Conservation (phyloP, 169 alveolate genomes). For the Plasmodium coatneyi region DNA sequence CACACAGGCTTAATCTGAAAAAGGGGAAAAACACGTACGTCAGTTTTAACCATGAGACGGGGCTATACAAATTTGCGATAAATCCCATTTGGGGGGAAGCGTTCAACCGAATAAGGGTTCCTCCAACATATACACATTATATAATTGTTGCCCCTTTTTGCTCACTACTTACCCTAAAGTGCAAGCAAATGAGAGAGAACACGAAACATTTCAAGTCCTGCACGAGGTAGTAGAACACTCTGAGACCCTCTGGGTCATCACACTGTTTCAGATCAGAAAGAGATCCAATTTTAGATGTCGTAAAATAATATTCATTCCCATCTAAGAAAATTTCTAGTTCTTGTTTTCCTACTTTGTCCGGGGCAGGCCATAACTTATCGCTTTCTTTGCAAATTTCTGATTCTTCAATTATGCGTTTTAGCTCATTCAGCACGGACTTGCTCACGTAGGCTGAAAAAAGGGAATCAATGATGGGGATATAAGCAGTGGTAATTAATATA, state of each 20-base stretch:
- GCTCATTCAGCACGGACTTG: constrained; percentile 86
- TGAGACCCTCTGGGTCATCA: constrained; percentile 95
- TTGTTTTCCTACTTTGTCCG: constrained; percentile 96
- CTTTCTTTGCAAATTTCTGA: constrained; percentile 93
- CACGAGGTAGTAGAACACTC: constrained; percentile 94
- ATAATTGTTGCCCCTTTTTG: not conserved
- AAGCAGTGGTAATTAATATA: not conserved
- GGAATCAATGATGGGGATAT: not conserved
- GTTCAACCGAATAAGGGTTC: not conserved
- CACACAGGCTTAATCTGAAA: constrained; percentile 34
- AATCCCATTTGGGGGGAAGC: not conserved
- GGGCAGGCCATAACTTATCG: constrained; percentile 96
- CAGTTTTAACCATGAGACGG: not conserved
- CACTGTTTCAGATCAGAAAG: constrained; percentile 92
- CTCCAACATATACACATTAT: constrained; percentile 52
- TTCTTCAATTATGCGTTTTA: constrained; percentile 91
- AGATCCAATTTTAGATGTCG: constrained; percentile 95
- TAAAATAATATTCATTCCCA: constrained; percentile 85
- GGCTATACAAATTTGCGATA: not conserved
- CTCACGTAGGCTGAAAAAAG: constrained; percentile 83
- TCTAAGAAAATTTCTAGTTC: constrained; percentile 95
- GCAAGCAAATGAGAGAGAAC: constrained; percentile 93
- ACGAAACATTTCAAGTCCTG: constrained; percentile 95
- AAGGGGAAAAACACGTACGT: not conserved
- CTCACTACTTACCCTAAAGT: constrained; percentile 89